phyloP scores from a whole-genome alignment of 106 monocot species.

The Dendrobium huoshanense region DNA sequence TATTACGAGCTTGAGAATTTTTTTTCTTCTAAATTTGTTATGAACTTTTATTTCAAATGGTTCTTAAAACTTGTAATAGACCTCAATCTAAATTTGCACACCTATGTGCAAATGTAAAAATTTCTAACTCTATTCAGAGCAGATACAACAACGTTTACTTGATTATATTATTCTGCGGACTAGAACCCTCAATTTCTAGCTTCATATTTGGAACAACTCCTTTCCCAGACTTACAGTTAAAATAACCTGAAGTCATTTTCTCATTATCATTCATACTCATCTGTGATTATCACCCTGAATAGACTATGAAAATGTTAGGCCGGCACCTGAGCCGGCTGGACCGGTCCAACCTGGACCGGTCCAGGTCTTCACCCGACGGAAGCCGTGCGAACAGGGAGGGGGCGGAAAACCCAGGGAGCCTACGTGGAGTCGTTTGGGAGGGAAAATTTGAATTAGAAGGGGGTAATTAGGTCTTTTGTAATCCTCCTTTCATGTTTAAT shows the following conservation, averaged over 20 bases:
- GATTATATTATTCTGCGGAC: background rate
- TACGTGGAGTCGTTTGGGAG: too few relatives aligned
- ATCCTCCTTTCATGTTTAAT: too few relatives aligned
- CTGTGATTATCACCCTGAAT: background rate
- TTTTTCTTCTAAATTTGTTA: background rate
- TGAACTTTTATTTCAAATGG: background rate
- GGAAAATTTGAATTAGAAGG: too few relatives aligned
- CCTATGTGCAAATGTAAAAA: background rate
- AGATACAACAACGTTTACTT: background rate
- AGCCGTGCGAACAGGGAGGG: too few relatives aligned
- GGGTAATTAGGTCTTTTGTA: too few relatives aligned
- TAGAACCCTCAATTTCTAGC: background rate
- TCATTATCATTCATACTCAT: background rate
- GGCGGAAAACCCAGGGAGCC: too few relatives aligned
- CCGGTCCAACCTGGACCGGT: too few relatives aligned
- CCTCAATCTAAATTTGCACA: background rate
- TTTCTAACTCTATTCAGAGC: background rate
- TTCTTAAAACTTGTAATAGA: background rate
- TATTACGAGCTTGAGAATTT: background rate
- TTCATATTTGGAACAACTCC: background rate
- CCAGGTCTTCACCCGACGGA: too few relatives aligned
- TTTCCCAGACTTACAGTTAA: background rate
- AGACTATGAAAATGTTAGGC: too few relatives aligned
- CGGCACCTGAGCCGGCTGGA: too few relatives aligned
- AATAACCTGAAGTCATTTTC: background rate